These are phyloP conservation scores for Botrytis byssoidea DNA, from an alignment of 2,329 filamentous ascomycete species.

Conservation along the genomic window DNA sequence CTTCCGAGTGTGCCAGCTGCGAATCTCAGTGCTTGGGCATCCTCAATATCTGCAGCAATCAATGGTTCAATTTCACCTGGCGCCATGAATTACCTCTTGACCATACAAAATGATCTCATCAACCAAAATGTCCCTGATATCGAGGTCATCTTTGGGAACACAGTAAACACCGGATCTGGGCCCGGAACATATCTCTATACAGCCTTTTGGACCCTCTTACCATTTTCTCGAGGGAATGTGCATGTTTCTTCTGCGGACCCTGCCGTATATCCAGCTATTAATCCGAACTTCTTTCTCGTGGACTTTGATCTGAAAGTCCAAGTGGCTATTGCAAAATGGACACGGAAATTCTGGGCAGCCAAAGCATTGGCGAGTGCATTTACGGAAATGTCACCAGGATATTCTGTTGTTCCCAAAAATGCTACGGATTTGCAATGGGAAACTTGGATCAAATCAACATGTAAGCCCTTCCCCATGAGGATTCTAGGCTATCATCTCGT, in stretches of 20 bases:
- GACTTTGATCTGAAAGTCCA: conserved; percentile 43
- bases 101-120: conserved; percentile 49
- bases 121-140: conserved; percentile 47
- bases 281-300: conserved; percentile 46
- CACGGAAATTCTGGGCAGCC: conserved; percentile 23
- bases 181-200: conserved; percentile 40
- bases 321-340: conserved; percentile 25
- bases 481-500: neutral
- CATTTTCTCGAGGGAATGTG: conserved; percentile 45
- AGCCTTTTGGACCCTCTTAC: conserved; percentile 43
- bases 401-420: conserved; percentile 17
- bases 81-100: conserved; percentile 44
- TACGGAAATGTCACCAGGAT: conserved; percentile 22
- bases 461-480: conserved; percentile 15
- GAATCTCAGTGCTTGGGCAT: conserved; percentile 3
- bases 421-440: conserved; percentile 24
- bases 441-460: conserved; percentile 20
- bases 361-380: conserved; percentile 2
- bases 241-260: conserved; percentile 44
- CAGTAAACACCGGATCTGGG: conserved; percentile 5
- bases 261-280: conserved; percentile 41
- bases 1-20: conserved; percentile 21
- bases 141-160: conserved; percentile 45
- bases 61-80: conserved; percentile 36
- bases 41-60: conserved; percentile 26